These are phyloP conservation scores for Podaxis sp. DNA, from an alignment of 768 basidiomycete genomes.

Conservation along the genomic window DNA sequence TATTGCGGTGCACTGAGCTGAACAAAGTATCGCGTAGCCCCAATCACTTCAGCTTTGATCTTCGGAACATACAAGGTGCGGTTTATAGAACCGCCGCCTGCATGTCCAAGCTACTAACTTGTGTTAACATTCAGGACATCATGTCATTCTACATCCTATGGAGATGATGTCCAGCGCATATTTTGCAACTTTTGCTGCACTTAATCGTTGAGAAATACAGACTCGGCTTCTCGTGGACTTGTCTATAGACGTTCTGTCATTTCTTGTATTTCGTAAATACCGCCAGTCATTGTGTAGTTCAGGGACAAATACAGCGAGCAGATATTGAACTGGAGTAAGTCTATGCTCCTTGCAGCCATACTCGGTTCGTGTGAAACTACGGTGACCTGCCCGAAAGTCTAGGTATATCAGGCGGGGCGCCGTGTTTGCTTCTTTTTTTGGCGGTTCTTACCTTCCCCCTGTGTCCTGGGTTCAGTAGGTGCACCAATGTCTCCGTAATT, in stretches of 20 bases:
- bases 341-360: background rate
- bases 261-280: too few species aligned
- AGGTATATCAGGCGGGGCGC: background rate
- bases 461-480: background rate
- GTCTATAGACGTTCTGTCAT: too few species aligned
- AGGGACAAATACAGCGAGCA: too few species aligned
- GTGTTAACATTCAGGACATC: conserved; percentile 1
- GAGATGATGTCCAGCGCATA: background rate
- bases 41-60: conserved; percentile 1
- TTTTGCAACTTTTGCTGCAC: too few species aligned
- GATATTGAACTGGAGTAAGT: background rate
- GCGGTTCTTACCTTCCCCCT: background rate
- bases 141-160: conserved; percentile 6
- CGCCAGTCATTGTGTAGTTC: too few species aligned
- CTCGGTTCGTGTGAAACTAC: background rate
- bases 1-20: background rate
- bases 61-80: conserved; percentile 10
- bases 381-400: background rate
- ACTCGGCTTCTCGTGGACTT: too few species aligned
- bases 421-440: background rate
- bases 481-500: background rate
- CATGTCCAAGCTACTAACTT: background rate
- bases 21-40: background rate
- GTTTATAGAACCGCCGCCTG: background rate
- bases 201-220: too few species aligned